Evolutionary conservation across 768 basidiomycete species (phyloP).

Genomic region (Pholiota conissans): DNA sequence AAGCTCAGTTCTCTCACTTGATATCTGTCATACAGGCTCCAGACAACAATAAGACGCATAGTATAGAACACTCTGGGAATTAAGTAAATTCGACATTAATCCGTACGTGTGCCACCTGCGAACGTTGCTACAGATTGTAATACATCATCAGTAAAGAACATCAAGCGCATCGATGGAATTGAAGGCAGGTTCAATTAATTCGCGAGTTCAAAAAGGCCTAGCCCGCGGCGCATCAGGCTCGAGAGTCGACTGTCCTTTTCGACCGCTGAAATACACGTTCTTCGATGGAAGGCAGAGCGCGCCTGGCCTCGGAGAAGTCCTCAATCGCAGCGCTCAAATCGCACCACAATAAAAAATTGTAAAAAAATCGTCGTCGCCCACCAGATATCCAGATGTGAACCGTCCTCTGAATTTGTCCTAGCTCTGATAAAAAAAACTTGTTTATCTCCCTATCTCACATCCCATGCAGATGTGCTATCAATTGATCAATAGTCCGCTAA

Average conservation of each 20-base stretch:
- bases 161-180: too few species aligned
- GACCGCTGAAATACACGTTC: too few species aligned
- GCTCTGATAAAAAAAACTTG: not conserved
- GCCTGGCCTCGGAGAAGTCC: too few species aligned
- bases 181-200: too few species aligned
- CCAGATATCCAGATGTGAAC: too few species aligned
- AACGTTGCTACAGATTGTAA: not conserved
- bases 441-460: not conserved
- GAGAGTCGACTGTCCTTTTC: too few species aligned
- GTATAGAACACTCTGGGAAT: not conserved
- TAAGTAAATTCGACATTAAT: not conserved
- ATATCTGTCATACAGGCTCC: not conserved
- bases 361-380: too few species aligned
- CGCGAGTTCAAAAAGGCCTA: too few species aligned
- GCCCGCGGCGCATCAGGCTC: too few species aligned
- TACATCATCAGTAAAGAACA: not conserved
- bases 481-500: not conserved
- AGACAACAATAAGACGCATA: not conserved
- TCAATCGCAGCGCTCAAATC: too few species aligned
- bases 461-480: not conserved
- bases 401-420: not conserved
- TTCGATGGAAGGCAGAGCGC: too few species aligned
- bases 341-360: not conserved
- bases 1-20: not conserved
- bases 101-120: not conserved